Evolutionary conservation across 2,329 filamentous ascomycete species (phyloP).

Genomic region (Trichoderma koningiopsis): DNA sequence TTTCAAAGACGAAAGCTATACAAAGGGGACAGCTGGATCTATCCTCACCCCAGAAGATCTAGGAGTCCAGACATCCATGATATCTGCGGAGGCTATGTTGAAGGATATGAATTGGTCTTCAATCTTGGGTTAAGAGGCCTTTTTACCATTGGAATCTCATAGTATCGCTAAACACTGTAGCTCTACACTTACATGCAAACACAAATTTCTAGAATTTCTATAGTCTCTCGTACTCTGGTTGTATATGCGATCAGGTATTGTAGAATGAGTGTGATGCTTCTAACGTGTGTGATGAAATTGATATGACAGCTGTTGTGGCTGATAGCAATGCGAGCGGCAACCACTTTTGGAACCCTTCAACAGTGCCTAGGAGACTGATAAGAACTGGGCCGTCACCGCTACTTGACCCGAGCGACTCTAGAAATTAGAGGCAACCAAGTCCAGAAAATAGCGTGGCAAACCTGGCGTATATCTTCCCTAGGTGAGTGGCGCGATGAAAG

Average conservation of each 20-base stretch:
- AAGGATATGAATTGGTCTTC: not conserved
- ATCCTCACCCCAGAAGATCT: not conserved
- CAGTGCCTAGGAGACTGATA: not conserved
- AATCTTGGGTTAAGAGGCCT: not conserved
- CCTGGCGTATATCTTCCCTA: not conserved
- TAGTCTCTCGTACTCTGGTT: not conserved
- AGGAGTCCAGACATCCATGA: not conserved
- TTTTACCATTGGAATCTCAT: not conserved
- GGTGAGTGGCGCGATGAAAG: not conserved
- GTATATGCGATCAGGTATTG: not conserved
- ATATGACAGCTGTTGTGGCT: too few species aligned
- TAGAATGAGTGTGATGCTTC: too few species aligned
- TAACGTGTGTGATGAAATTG: too few species aligned
- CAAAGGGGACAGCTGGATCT: not conserved
- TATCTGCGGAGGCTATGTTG: not conserved
- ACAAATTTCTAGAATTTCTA: not conserved
- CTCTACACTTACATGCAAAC: not conserved
- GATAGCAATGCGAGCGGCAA: too few species aligned
- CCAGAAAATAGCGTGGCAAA: not conserved
- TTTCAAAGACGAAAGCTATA: not conserved
- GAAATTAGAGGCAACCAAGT: not conserved
- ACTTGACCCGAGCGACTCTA: not conserved
- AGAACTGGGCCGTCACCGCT: not conserved
- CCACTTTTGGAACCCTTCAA: not conserved
- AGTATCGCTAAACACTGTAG: not conserved